phyloP scores from a whole-genome alignment of 73 alveolate species.

The Tetrahymena elliotti region DNA sequence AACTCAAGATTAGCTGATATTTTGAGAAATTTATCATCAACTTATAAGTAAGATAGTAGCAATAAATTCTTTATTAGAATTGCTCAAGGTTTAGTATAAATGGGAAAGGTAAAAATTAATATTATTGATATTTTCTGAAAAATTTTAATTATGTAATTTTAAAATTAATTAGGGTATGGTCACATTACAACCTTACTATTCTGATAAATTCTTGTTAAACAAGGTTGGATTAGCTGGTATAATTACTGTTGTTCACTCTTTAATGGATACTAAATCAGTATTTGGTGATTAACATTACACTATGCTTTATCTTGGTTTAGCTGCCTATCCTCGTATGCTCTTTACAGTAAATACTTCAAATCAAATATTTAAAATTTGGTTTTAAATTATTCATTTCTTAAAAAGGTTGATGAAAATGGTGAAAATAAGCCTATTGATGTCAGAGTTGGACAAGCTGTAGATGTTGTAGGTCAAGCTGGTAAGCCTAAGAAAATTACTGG shows the following conservation, averaged over 20 bases:
- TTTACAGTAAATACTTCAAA: constrained; percentile 53
- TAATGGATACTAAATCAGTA: constrained; percentile 68
- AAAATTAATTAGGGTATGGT: constrained; percentile 23
- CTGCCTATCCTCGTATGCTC: constrained; percentile 90
- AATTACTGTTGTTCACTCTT: constrained; percentile 68
- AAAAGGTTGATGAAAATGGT: constrained; percentile 58
- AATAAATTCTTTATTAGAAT: constrained; percentile 81
- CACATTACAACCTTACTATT: constrained; percentile 72
- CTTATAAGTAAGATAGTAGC: constrained; percentile 69
- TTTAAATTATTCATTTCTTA: neutral
- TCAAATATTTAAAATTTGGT: neutral
- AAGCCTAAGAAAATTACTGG: constrained; percentile 95
- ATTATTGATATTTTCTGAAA: too few species aligned
- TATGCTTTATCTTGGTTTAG: constrained; percentile 77
- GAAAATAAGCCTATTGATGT: constrained; percentile 64
- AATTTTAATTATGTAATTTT: neutral
- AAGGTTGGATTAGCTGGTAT: constrained; percentile 83
- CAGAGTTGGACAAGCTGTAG: constrained; percentile 93
- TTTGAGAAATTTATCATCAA: constrained; percentile 78
- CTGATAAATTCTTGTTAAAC: constrained; percentile 75
- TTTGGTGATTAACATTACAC: constrained; percentile 69
- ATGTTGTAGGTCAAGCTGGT: constrained; percentile 95
- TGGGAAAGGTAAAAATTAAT: constrained; percentile 66
- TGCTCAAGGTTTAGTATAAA: constrained; percentile 81
- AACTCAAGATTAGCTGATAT: constrained; percentile 84